Percentiles rank a stretch among this genome's conserved stretches.
Evolutionary conservation across 495 filamentous ascomycete species (phyloP).

Genomic region (Neurospora sp.): DNA sequence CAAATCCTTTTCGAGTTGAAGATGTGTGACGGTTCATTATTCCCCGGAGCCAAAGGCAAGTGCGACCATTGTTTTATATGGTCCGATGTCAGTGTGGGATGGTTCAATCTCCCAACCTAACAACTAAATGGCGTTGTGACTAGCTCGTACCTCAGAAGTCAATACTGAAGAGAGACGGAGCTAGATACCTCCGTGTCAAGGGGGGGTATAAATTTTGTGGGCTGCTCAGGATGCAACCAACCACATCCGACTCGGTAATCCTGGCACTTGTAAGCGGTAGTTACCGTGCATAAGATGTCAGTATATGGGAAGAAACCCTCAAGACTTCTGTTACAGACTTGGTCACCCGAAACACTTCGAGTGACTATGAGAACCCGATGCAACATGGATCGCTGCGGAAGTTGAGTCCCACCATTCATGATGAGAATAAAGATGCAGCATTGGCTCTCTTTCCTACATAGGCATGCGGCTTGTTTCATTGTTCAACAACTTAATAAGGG

Average conservation of each 20-base stretch:
- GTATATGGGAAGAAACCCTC: neutral
- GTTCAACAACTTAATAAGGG: neutral
- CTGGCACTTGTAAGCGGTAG: neutral
- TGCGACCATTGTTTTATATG: neutral
- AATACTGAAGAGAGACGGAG: neutral
- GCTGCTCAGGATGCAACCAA: neutral
- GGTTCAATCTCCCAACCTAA: neutral
- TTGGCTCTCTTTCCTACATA: neutral
- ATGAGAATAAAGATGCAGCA: neutral
- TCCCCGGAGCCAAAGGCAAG: neutral
- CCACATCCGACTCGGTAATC: neutral
- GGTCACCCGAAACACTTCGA: neutral
- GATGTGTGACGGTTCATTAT: neutral
- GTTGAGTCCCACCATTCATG: neutral
- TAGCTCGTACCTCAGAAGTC: neutral
- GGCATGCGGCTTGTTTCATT: fast-evolving
- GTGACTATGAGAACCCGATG: neutral
- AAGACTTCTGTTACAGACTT: neutral
- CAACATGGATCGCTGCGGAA: neutral
- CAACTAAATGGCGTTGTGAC: neutral
- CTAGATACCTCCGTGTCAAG: neutral
- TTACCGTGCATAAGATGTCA: neutral
- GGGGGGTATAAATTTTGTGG: neutral
- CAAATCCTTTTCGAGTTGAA: neutral
- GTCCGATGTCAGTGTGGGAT: neutral